Evolutionary conservation across 2,329 filamentous ascomycete genomes (phyloP).

Genomic region (Neonectria hederae): DNA sequence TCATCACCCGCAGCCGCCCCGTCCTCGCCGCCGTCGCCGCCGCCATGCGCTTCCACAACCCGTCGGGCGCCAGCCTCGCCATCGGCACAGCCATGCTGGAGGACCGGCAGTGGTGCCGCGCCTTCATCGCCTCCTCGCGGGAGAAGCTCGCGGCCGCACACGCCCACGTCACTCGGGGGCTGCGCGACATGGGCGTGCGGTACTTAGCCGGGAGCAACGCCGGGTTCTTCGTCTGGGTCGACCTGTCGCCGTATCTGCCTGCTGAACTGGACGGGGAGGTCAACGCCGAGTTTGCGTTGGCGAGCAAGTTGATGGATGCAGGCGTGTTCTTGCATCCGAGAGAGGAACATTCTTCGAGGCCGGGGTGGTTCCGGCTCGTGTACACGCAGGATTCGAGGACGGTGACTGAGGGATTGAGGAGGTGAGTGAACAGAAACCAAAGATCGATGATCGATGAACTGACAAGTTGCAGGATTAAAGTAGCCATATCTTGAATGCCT

Average conservation of each 20-base stretch:
- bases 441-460: not conserved
- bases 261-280: constrained; percentile 39
- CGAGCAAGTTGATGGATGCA: constrained; percentile 52
- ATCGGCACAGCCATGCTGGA: constrained; percentile 57
- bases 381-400: constrained; percentile 54
- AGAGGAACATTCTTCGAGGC: constrained; percentile 55
- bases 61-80: constrained; percentile 55
- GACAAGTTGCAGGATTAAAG: constrained; percentile 27
- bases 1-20: constrained; percentile 52
- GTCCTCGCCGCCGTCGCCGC: constrained; percentile 49
- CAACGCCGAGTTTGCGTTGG: constrained; percentile 56
- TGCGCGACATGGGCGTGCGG: constrained; percentile 53
- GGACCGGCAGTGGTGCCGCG: constrained; percentile 54
- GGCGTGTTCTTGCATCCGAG: constrained; percentile 62
- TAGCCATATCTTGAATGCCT: constrained; percentile 16
- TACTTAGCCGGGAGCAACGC: constrained; percentile 61
- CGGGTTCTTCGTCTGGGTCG: constrained; percentile 65
- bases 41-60: constrained; percentile 57
- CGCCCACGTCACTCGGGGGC: constrained; percentile 47
- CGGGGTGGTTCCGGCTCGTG: constrained; percentile 65
- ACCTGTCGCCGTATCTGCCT: constrained; percentile 57
- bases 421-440: constrained; percentile 34
- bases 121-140: constrained; percentile 54
- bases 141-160: constrained; percentile 53
- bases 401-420: constrained; percentile 50